These are phyloP conservation scores for Aspergillus kassunensis DNA, from an alignment of 495 filamentous ascomycete genomes.

Conservation along the genomic window DNA sequence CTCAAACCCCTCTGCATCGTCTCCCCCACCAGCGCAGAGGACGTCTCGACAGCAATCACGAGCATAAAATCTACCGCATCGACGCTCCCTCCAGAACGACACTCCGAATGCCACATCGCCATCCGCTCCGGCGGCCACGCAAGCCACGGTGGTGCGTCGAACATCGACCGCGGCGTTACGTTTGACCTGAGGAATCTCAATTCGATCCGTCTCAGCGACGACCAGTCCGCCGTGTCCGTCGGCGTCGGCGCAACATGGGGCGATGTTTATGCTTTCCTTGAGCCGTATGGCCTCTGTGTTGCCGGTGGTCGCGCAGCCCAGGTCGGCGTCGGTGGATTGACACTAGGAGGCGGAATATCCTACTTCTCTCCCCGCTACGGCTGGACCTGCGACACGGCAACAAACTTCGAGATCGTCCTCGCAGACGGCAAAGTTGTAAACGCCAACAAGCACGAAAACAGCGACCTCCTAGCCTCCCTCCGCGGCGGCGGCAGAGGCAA, in stretches of 20 bases:
- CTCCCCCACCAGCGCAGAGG: conserved; percentile 13
- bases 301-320: conserved; percentile 46
- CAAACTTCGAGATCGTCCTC: conserved; percentile 25
- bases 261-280: conserved; percentile 43
- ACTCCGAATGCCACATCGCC: conserved; percentile 22
- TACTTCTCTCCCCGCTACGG: conserved; percentile 35
- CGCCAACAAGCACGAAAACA: neutral
- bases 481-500: neutral
- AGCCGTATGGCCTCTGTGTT: conserved; percentile 41
- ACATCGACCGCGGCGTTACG: conserved; percentile 49
- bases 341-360: conserved; percentile 26
- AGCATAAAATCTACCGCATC: neutral
- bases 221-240: conserved; percentile 34
- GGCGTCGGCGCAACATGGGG: conserved; percentile 52
- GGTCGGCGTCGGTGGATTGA: conserved; percentile 32
- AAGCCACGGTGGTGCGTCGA: conserved; percentile 47
- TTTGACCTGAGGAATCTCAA: conserved; percentile 49
- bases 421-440: neutral
- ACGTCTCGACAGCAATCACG: conserved; percentile 19
- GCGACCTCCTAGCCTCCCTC: neutral
- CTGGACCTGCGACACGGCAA: conserved; percentile 48
- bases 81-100: neutral
- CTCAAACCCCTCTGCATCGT: conserved; percentile 26
- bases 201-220: conserved; percentile 31
- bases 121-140: conserved; percentile 41